Evolutionary conservation across 2,329 filamentous ascomycete species (phyloP).

Genomic region (Sporothrix variecibatus): DNA sequence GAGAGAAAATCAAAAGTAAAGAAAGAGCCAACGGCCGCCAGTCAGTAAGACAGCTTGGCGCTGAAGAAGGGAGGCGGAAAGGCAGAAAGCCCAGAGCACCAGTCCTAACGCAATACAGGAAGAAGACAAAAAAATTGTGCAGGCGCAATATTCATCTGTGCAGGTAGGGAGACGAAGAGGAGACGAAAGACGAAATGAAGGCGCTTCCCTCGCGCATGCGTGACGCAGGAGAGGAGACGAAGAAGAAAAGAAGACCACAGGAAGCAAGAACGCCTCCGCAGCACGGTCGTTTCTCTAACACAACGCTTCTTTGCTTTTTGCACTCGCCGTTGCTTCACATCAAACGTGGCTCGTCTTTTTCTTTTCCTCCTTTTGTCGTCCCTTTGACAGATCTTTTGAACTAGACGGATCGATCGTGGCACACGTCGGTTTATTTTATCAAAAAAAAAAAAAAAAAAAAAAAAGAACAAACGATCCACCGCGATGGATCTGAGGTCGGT

Average conservation of each 20-base stretch:
- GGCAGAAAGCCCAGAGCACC: background rate
- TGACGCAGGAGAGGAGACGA: background rate
- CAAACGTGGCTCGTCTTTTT: background rate
- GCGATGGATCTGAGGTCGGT: background rate
- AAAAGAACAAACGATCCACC: background rate
- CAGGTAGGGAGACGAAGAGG: background rate
- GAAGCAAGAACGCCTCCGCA: background rate
- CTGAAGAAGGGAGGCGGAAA: background rate
- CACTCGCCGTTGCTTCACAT: background rate
- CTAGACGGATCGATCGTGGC: slow-evolving; percentile 9
- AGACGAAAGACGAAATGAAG: background rate
- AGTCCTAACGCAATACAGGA: background rate
- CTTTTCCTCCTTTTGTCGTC: background rate
- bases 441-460: background rate
- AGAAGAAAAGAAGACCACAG: background rate
- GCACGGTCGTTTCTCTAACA: background rate
- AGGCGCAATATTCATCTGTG: background rate
- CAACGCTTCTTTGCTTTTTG: background rate
- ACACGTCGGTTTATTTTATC: background rate
- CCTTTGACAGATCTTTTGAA: background rate
- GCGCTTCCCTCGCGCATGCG: background rate
- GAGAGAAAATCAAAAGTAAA: background rate
- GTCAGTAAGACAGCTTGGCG: background rate
- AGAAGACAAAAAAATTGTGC: background rate
- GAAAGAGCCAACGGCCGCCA: background rate